phyloP scores from a whole-genome alignment of 192 early-diverging fungal genomes.

The Mortierella alpina region DNA sequence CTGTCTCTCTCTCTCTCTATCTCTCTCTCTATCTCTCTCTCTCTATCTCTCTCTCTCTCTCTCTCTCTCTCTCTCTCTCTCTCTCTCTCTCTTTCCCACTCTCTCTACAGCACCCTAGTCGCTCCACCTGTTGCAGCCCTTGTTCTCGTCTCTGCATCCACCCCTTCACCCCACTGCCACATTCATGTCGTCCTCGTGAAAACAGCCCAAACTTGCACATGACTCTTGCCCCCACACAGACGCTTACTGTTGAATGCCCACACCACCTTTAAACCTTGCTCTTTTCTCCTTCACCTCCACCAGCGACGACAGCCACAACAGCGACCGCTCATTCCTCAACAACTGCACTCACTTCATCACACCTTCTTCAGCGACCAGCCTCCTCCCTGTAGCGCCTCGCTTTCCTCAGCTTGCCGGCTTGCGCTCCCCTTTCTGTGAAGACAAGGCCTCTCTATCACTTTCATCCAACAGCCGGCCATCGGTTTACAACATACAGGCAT shows the following conservation, averaged over 20 bases:
- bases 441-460: conserved; percentile 4
- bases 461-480: conserved; percentile 12
- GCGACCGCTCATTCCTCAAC: too few relatives aligned
- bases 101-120: too few relatives aligned
- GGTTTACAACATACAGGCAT: not conserved
- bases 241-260: not conserved
- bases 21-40: not conserved
- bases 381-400: not conserved
- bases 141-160: not conserved
- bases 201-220: not conserved
- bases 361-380: not conserved
- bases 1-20: not conserved
- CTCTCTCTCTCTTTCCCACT: conserved; percentile 4
- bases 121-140: too few relatives aligned
- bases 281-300: too few relatives aligned
- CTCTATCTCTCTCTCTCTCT: not conserved
- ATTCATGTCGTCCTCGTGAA: not conserved
- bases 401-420: not conserved
- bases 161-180: not conserved
- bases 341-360: not conserved
- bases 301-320: too few relatives aligned
- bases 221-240: not conserved
- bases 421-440: not conserved
- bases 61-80: not conserved
- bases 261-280: not conserved